Base-by-base conservation (phyloP, 208 protist genomes). In the Zelonia costaricensis region DNA sequence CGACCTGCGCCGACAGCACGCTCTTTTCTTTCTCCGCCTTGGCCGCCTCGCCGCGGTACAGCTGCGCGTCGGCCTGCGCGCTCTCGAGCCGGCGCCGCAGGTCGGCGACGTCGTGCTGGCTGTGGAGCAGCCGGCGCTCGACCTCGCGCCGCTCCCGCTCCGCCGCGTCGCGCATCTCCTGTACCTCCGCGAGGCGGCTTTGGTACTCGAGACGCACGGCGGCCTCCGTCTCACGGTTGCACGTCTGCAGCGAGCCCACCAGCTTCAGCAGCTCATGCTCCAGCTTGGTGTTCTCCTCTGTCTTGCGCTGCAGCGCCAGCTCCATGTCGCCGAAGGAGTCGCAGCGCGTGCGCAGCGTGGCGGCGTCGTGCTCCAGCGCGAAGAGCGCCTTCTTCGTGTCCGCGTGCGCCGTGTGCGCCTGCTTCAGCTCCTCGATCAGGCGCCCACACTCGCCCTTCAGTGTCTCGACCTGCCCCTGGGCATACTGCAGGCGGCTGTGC, bases 191-290 rank as follows among this genome's bases (percentile, higher is more conserved):
- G 18, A 95, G 58, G n/a, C 83, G 84, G n/a, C 68, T 53, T 18
- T 74, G 36, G n/a, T 84, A 72, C 74, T 95, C 90, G 12, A 73
- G 68, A 5, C 86, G 79, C 39, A 95, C 90, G 0, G 84, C 85
- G 42, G 75, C 70, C 69, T 91, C 86, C 31, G 86, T 91, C 48
- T 95, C 90, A 10, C 81, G 70, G 70, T 80, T 84, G 64, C 84
- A 93, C n/a, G 62, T 58, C 43, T 90, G 84, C 55, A 95, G 73
- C 7, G 82, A 75, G 16, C 69, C 76, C 3, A 82, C 74, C 4
- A 82, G 64, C 40, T 76, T 74, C 38, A 95, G 66, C 49, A 95
- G 59, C 56, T 95, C 78, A 40, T 84, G 58, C 48, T 95, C 86
- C 18, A 79, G 42, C 22, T 71, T 62, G 5, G 80, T 31, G 15